Evolutionary conservation across 768 basidiomycete species (phyloP), one percentile per base, ranked within the genome.

Genomic region (Suillus paluster): DNA sequence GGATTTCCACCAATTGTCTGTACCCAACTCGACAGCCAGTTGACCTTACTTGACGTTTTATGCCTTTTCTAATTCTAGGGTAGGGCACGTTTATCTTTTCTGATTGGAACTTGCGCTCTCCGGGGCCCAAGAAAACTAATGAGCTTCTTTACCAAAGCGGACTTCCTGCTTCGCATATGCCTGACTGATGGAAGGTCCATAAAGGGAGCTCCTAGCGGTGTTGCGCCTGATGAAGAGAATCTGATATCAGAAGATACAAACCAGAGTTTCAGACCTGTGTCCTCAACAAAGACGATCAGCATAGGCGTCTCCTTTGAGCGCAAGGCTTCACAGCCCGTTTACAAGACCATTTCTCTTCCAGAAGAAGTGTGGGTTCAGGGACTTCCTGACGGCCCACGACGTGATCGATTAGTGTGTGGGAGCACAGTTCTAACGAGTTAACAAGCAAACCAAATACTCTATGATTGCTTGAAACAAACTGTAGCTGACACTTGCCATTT

Each of bases 401-500:
- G 3, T 39, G 23, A 38, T 39, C 5, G 15, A 38, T 38, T 19
- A 5, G 36, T 19, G 15, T 38, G 36, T 55, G 36, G 38, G 38
- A 25, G 38, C 2, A 10, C 17, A 3, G 10, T 39, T 23, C n/a
- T 39, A 11, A 39, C 39, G 15, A 19, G 10, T 39, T 6, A 36
- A 33, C 5, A 36, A 36, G 34, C 21, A 53, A 49, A 46, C 25
- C 56, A 57, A n/a, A 21, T 19, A 17, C 34, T 58, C 12, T n/a
- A 58, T 19, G 1, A 17, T 50, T 50, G 17, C 9, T 48, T 27
- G 6, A 56, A 50, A 30, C 15, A 19, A 27, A 33, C n/a, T 57
- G 23, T 19, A 19, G 12, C 41, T 12, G 21, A 34, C 34, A 27
- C 60, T 27, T 59, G 30, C 54, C 57, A 56, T 59, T 27, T 39